Evolutionary conservation across 2,329 filamentous ascomycete species (phyloP), one percentile per base, ranked within the genome.

Genomic region (Colletotrichum melonis): DNA sequence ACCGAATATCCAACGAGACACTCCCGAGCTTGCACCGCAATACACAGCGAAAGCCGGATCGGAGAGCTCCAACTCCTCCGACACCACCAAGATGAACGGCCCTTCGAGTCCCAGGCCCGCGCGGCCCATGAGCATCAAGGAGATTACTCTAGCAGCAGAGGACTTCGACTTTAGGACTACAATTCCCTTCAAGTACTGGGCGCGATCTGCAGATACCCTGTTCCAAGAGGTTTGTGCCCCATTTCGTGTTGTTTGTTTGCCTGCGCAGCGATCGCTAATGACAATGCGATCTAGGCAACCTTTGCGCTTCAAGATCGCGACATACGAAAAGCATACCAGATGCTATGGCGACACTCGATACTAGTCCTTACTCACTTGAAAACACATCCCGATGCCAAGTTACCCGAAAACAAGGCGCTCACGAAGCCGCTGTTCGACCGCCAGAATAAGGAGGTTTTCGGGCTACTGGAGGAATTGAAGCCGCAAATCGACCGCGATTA

Each of bases 221-320:
- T 88, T 93, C 74, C 93, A 94, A 82, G 94, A 98, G 89, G 95
- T 97, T 77, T 63, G 87, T 81, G n/a, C 22, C 32, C 14, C 62
- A 32, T 16, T 14, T 42, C 28, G n/a, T 5, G 5, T 28, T 54
- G 42, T 30, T 16, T 22, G 5, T 54, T 54, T 19, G 56, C 16
- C 14, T 22, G 12, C 59, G 30, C 56, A 16, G 26, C 32, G 12
- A 42, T 8, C 22, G 52, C 62, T 63, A 19, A 49, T 49, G 35
- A 60, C 22, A 16, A n/a, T 38, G 32, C 54, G 68, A 42, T 67
- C 14, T 79, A 98, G 94, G 95, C 95, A 24, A 88, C 91, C 64
- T 94, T 96, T 77, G 98, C 98, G 80, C 89, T 97, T 78, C 89
- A 90, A 55, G 96, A 98, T 82, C 92, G 93, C 78, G 95, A 98